Base-by-base conservation (phyloP, 1,139 yeast genomes). In the Scheffersomyces parashehatae region DNA sequence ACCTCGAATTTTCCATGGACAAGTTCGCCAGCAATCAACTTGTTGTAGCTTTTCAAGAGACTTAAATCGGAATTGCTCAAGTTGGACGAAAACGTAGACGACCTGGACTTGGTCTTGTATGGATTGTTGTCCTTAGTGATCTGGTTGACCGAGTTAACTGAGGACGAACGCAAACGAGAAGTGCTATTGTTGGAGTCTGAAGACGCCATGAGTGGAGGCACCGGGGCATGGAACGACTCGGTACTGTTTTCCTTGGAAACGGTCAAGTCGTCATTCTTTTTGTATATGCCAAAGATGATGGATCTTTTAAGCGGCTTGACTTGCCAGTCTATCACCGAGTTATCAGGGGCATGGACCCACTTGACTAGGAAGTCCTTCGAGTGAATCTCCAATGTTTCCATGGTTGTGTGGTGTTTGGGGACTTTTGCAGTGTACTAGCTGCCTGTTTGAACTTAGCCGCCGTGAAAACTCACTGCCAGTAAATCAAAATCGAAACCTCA, bases 361-460 rank as follows among this genome's bases (percentile, higher is more conserved):
- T 91, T 88, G 57, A 91, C 87, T 52, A 90, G 79, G 59, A 88
- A 91, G 47, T 93, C 87, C 61, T 88, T 87, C 42, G 95, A 85
- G 56, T 91, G 96, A 36, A 93, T 82, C 64, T 91, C 97, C 45
- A 93, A 77, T 2, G 91, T 83, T 64, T 90, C 97, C 95, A 86
- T 87, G 11, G 32, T 20, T 5, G 7, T 20, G 9, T 20, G 26
- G 26, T 20, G 20, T 5, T 20, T 20, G 26, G 26, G 26, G 26
- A 20, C 26, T 6, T 20, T 20, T 20, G 26, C 8, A 6, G 26
- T 20, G 26, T 20, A 20, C 8, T 6, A 6, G 26, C 8, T 20
- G 26, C 26, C 26, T 20, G 26, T 20, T 20, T 20, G 26, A 20
- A 20, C 26, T 20, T 20, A 20, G 26, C 26, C 26, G 8, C 26